Evolutionary conservation across 2,329 filamentous ascomycete genomes (phyloP).

Genomic region (Sclerotinia spermophila): DNA sequence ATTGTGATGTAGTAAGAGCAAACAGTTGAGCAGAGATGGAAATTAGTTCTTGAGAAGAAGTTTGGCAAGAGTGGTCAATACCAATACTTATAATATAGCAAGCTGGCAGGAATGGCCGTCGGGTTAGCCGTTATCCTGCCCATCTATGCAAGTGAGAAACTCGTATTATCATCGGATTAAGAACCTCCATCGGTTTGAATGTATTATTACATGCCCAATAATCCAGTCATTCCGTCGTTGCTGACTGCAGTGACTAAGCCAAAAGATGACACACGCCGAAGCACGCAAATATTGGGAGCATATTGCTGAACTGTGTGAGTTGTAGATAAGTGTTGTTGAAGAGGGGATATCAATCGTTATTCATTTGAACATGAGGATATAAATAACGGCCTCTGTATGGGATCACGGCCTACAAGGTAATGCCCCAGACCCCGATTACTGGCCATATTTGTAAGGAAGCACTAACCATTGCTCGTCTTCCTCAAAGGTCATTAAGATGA

Average conservation of each 20-base stretch:
- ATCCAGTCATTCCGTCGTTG: background rate
- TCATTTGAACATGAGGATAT: background rate
- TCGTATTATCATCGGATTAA: background rate
- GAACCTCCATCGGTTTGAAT: background rate
- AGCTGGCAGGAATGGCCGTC: no score
- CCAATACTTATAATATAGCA: background rate
- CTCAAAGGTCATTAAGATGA: no score
- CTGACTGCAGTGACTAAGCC: background rate
- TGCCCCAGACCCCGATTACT: background rate
- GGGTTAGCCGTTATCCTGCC: no score
- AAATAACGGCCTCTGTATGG: background rate
- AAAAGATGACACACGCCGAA: background rate
- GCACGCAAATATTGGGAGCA: background rate
- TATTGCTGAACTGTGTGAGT: background rate
- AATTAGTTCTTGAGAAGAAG: background rate
- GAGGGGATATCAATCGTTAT: background rate
- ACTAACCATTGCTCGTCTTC: background rate
- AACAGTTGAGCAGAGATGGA: background rate
- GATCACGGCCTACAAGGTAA: background rate
- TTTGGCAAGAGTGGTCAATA: background rate
- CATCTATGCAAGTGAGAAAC: background rate
- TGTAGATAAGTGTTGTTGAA: background rate
- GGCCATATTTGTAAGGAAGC: background rate
- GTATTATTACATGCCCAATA: background rate
- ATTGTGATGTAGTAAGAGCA: background rate